Evolutionary conservation across 179 eudicot genomes (phyloP).

Genomic region (Beta macrorhiza): DNA sequence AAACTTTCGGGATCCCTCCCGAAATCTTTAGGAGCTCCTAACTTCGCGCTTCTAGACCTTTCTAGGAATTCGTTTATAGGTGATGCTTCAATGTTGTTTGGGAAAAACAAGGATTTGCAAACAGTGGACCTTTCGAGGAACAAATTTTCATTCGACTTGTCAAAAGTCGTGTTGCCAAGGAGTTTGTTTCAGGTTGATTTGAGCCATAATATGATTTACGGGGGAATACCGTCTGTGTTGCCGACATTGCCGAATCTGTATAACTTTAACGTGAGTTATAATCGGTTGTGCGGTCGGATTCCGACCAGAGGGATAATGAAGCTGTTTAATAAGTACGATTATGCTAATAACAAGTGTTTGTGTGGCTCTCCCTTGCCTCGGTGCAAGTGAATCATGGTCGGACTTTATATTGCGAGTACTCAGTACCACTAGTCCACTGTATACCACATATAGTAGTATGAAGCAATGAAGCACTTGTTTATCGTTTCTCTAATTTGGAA

Average conservation of each 20-base stretch:
- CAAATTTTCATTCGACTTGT: neutral
- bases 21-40: constrained; percentile 26
- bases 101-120: too few species aligned
- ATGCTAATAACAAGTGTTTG: constrained; percentile 47
- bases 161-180: constrained; percentile 7
- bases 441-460: too few species aligned
- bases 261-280: constrained; percentile 47
- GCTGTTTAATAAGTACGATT: constrained; percentile 25
- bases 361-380: constrained; percentile 55
- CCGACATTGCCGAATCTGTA: constrained; percentile 15
- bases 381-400: too few species aligned
- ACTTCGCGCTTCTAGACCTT: constrained; percentile 27
- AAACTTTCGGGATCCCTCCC: constrained; percentile 49
- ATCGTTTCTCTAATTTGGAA: too few species aligned
- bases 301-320: constrained; percentile 42
- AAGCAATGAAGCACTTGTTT: too few species aligned
- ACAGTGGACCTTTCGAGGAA: too few species aligned
- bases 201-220: constrained; percentile 33
- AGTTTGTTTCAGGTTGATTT: constrained; percentile 17
- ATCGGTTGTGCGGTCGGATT: constrained; percentile 50
- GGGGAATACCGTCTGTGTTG: constrained; percentile 23
- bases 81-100: constrained; percentile 14
- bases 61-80: constrained; percentile 40
- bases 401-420: too few species aligned
- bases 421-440: too few species aligned